phyloP scores from a whole-genome alignment of 768 basidiomycete genomes.

The Lactifluus volemus region DNA sequence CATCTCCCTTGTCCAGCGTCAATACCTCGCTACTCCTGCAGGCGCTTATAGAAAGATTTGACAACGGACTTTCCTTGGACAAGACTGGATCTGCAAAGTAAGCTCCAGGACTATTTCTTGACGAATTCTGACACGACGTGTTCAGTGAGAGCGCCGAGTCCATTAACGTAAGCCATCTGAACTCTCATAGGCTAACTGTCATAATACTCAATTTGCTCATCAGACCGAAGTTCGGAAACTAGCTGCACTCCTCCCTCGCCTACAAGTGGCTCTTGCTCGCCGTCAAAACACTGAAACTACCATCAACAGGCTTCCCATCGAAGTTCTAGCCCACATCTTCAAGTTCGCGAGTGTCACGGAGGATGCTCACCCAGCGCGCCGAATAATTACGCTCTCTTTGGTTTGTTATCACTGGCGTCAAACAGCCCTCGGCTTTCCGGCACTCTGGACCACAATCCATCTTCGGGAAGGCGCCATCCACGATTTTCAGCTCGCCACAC shows the following conservation, averaged over 20 bases:
- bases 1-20: conserved; percentile 8
- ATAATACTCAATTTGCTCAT: neutral
- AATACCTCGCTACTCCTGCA: conserved; percentile 9
- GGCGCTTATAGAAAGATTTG: conserved; percentile 13
- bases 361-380: conserved; percentile 7
- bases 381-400: conserved; percentile 16
- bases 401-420: conserved; percentile 20
- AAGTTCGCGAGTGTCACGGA: conserved; percentile 12
- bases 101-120: neutral
- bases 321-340: conserved; percentile 16
- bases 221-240: conserved; percentile 15
- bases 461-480: conserved; percentile 19
- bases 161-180: conserved; percentile 4
- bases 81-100: conserved; percentile 3
- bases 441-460: conserved; percentile 19
- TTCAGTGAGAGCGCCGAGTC: neutral
- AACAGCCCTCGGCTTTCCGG: conserved; percentile 18
- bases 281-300: conserved; percentile 8
- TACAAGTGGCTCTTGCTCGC: conserved; percentile 13
- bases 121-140: neutral
- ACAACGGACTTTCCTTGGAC: conserved; percentile 6
- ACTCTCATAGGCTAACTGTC: neutral
- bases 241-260: conserved; percentile 15
- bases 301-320: conserved; percentile 16
- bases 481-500: conserved; percentile 18